Base-by-base conservation (phyloP, 2,329 filamentous ascomycete species). In the Arthrobotrys musiformis region DNA sequence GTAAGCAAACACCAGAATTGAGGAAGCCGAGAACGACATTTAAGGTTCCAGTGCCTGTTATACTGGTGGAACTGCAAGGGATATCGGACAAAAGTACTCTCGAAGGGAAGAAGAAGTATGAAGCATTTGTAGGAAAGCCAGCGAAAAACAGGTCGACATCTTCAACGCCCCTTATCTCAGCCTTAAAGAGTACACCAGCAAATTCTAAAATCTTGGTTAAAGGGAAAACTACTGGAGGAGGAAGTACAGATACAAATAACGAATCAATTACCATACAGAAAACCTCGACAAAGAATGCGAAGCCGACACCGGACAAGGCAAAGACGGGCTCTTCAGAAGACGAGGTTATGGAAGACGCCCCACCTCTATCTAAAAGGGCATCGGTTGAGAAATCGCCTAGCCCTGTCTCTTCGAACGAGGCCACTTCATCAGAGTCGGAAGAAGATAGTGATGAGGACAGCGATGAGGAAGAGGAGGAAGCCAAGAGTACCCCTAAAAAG, bases 401-500 rank as follows among this genome's bases (percentile, higher is more conserved):
- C 33, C 42, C 62, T 6, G 54, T 40, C 40, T 56, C 70, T n/a
- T 56, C 30, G 6, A 61, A 52, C 2, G 62, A 54, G 11, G 52
- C 63, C 17, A 26, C 44, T 13, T 15, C 62, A 5, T 74, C 70
- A 52, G 72, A 74, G 69, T 77, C 77, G 24, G 42, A 75, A 46
- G 60, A 72, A 61, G 70, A 42, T 5, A 58, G 48, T 28, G 66
- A 61, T 26, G 64, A 56, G 50, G 77, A 79, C 56, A 78, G 77
- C 52, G 78, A 78, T 56, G 75, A 74, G 66, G 69, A 73, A 42
- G 68, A 73, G 42, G 67, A 79, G 54, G 73, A 78, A 67, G 62
- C 72, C 78, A 61, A 62, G 69, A 75, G 70, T 63, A 63, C 74
- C 64, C 78, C 50, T 61, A 70, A 79, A 69, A 79, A 79, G 66